Conservation (phyloP, 1,284 basidiomycete genomes). For the Hypsizygus ulmarius region DNA sequence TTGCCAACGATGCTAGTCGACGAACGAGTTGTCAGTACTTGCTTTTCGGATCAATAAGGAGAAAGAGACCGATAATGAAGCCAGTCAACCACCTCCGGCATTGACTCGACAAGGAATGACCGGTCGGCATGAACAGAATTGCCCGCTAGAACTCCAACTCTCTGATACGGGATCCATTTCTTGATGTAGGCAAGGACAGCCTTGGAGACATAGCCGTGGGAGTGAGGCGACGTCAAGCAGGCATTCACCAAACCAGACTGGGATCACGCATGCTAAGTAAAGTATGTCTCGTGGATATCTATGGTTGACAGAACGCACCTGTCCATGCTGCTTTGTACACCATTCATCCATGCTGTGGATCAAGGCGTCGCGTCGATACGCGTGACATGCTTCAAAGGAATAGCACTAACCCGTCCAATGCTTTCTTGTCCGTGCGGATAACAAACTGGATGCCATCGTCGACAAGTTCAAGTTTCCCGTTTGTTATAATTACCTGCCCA, state of each 20-base stretch:
- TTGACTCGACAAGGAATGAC: constrained; percentile 67
- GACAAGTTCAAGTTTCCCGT: constrained; percentile 72
- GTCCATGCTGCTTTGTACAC: constrained; percentile 72
- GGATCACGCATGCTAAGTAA: neutral
- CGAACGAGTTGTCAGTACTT: constrained; percentile 12
- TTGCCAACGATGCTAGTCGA: constrained; percentile 56
- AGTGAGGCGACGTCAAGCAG: constrained; percentile 62
- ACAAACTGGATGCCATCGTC: constrained; percentile 75
- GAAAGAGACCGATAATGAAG: constrained; percentile 70
- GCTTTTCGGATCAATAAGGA: constrained; percentile 3
- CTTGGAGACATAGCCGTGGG: constrained; percentile 52
- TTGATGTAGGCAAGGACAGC: constrained; percentile 67
- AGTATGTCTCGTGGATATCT: neutral
- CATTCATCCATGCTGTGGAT: constrained; percentile 67
- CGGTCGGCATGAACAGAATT: constrained; percentile 81
- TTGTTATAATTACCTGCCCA: constrained; percentile 72
- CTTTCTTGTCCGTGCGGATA: constrained; percentile 60
- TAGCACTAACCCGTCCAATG: constrained; percentile 57
- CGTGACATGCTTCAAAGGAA: neutral
- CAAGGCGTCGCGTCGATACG: constrained; percentile 4
- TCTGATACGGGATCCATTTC: constrained; percentile 65
- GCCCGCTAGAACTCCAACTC: constrained; percentile 71
- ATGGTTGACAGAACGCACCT: constrained; percentile 38
- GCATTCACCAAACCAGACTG: constrained; percentile 74
- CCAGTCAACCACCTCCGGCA: constrained; percentile 74